Conservation (phyloP, 306 rosid species). For the Cicer arietinum region DNA sequence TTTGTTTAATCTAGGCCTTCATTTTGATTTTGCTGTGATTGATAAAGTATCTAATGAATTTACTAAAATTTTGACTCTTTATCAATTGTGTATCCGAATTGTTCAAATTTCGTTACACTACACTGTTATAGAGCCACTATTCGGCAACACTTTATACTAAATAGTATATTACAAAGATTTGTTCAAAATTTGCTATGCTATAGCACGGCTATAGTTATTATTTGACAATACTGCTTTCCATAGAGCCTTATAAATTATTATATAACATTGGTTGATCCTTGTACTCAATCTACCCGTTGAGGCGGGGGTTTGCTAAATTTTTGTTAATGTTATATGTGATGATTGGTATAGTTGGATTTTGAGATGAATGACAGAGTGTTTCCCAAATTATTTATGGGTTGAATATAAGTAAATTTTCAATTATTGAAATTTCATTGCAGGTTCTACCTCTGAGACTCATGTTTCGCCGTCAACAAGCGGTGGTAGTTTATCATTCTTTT, state of each 20-base stretch:
- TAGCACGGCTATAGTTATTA: not conserved
- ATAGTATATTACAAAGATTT: no score
- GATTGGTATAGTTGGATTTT: constrained; percentile 17
- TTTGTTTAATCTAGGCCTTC: not conserved
- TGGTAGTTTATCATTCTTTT: constrained; percentile 55
- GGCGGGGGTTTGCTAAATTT: not conserved
- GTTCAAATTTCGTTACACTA: not conserved
- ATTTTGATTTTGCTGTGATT: constrained; percentile 14
- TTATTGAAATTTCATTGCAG: constrained; percentile 49
- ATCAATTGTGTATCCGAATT: no score
- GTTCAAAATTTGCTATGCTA: no score
- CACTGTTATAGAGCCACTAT: not conserved
- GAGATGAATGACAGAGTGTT: not conserved
- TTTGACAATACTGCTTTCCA: not conserved
- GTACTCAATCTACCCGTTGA: not conserved
- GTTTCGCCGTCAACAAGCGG: constrained; percentile 47
- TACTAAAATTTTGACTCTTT: not conserved
- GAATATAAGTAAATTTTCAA: not conserved
- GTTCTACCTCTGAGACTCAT: constrained; percentile 59
- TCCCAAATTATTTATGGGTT: constrained; percentile 1
- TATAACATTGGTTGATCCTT: constrained; percentile 4
- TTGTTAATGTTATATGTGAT: constrained; percentile 6
- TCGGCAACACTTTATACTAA: no score
- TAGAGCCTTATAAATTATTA: not conserved
- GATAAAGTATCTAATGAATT: constrained; percentile 10